Evolutionary conservation across 83 land plant genomes (phyloP).

Genomic region (Larix sibirica): DNA sequence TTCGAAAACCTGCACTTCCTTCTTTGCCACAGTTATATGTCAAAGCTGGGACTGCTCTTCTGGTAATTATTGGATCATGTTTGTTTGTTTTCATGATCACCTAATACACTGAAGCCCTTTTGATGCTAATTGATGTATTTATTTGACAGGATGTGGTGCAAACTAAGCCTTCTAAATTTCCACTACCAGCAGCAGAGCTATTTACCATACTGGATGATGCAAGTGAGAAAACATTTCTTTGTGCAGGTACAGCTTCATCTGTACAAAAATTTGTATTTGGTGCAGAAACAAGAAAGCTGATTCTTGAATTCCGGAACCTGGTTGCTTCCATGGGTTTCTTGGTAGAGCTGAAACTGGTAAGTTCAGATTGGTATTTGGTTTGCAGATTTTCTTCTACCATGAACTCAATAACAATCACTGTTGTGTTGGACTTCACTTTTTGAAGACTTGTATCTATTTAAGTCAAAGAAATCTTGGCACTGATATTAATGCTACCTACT

Average conservation of each 20-base stretch:
- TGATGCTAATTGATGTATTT: background rate
- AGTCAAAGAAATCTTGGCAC: too few relatives aligned
- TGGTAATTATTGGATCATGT: constrained; percentile 46
- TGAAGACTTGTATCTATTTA: too few relatives aligned
- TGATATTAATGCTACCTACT: background rate
- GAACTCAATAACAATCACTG: background rate
- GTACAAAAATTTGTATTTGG: constrained; percentile 75
- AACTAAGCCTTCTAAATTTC: constrained; percentile 43
- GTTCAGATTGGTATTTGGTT: constrained; percentile 9
- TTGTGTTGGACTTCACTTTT: too few relatives aligned
- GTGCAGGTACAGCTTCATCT: constrained; percentile 59
- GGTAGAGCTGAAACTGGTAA: constrained; percentile 81
- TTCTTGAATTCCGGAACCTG: constrained; percentile 77
- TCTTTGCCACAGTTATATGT: constrained; percentile 57
- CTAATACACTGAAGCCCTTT: background rate
- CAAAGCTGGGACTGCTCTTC: constrained; percentile 74
- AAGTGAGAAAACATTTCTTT: constrained; percentile 85
- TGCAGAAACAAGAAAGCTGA: constrained; percentile 77
- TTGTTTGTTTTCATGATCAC: background rate
- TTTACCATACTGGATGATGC: constrained; percentile 85
- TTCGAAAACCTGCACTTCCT: constrained; percentile 41
- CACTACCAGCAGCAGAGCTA: constrained; percentile 62
- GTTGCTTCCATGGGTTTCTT: constrained; percentile 81
- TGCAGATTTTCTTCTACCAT: background rate
- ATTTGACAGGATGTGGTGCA: constrained; percentile 76